Evolutionary conservation across 2,329 filamentous ascomycete species (phyloP), one percentile per base, ranked within the genome.

Genomic region (Paracoccidioides lutzii): DNA sequence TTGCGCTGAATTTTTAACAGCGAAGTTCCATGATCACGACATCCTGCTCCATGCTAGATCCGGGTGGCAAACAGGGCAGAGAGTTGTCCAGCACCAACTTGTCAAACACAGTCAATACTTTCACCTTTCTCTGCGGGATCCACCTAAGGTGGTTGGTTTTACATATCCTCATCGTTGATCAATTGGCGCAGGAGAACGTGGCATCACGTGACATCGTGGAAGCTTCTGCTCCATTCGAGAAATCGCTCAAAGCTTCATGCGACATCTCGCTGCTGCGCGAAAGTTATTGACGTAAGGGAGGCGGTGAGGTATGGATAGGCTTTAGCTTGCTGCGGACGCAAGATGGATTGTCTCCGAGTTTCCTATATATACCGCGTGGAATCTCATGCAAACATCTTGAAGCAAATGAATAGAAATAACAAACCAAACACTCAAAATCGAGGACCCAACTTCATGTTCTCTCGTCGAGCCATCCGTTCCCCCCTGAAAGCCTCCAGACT

Each of bases 1-100:
- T 65, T 65, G 57, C 69, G 66, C 66, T 64, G 22, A 22, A 22
- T 22, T 22, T 22, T 22, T 22, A 22, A 22, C 22, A 35, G 55
- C 43, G 37, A 2, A 8, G 37, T 7, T 7, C 37, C 37, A 8
- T 49, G 32, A 42, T 43, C 40, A 37, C 22, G 1, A 32, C 9
- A 22, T 22, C 22, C 22, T 22, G 22, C 22, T 22, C 22, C 1
- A 22, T 22, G 22, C 22, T 22, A 22, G 22, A 22, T 22, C 22
- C 22, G 22, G 22, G 22, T 22, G 22, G 22, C 22, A 22, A 22
- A 22, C 22, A 2, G 22, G 22, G 1, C 22, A 22, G 22, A 22
- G 22, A 22, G 22, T 22, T 2, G 22, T 22, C 22, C 22, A 22
- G 22, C 22, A 22, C n/a, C n/a, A 22, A 22, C 22, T 22, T 22